A percentile compares a stretch with the other conserved stretches of the same genome.
These are phyloP conservation scores for Lactarius pseudohatsudake DNA, from an alignment of 768 basidiomycete genomes.

Conservation along the genomic window DNA sequence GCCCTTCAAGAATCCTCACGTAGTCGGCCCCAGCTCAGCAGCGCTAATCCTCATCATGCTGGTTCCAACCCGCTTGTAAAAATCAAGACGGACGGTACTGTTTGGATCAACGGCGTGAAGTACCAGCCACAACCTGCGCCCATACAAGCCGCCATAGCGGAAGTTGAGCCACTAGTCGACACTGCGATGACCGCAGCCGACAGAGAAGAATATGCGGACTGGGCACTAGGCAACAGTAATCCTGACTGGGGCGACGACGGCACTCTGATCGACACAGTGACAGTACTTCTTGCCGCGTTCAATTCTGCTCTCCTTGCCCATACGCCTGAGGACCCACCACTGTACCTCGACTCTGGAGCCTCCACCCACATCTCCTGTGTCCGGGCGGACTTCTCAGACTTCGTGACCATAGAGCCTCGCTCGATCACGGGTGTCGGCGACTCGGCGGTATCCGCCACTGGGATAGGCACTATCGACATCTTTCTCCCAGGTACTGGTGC, in stretches of 20 bases:
- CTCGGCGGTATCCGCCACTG: no score
- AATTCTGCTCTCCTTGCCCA: slow-evolving; percentile 1
- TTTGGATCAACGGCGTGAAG: background rate
- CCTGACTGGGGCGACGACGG: no score
- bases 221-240: background rate
- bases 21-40: background rate
- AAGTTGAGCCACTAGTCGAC: no score
- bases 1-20: slow-evolving; percentile 8
- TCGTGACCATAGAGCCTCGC: no score
- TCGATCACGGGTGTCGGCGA: no score
- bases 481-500: no score
- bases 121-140: background rate
- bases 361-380: no score
- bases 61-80: background rate
- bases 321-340: background rate
- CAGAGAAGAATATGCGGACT: background rate
- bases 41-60: accelerated
- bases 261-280: background rate
- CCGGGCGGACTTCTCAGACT: no score
- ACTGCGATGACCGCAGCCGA: background rate
- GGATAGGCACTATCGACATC: no score
- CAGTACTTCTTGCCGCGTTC: background rate
- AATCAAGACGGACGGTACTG: background rate
- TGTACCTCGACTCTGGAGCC: slow-evolving; percentile 37
- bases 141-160: no score